Conservation (phyloP, 495 filamentous ascomycete genomes). For the Neurospora tetrasperma region DNA sequence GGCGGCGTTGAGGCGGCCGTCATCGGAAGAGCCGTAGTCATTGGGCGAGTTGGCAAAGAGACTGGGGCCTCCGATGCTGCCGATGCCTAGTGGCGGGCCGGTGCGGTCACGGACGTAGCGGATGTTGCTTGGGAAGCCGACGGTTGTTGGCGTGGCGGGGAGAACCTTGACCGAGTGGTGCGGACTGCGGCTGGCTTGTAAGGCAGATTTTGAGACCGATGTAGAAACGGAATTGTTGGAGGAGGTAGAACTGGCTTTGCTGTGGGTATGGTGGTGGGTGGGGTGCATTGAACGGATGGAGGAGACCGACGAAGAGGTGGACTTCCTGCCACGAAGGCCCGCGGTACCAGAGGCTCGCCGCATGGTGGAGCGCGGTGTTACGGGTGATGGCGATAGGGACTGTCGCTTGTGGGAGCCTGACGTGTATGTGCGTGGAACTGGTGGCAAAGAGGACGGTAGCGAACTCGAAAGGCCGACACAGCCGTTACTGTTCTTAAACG, state of each 20-base stretch:
- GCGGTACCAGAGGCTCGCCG: constrained; percentile 53
- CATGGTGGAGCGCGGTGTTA: constrained; percentile 80
- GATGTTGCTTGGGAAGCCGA: constrained; percentile 76
- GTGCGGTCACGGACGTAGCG: constrained; percentile 60
- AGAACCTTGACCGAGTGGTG: constrained; percentile 89
- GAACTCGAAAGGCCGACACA: constrained; percentile 23
- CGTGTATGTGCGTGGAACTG: constrained; percentile 34
- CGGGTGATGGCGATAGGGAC: constrained; percentile 78
- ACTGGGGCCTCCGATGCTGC: constrained; percentile 15
- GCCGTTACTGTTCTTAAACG: constrained; percentile 6
- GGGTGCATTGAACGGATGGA: constrained; percentile 89
- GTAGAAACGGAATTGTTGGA: constrained; percentile 64
- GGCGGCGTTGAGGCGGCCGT: background rate
- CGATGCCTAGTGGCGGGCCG: constrained; percentile 22
- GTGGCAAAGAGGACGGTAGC: constrained; percentile 27
- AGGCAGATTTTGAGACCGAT: constrained; percentile 54
- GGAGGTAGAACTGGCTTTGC: constrained; percentile 87
- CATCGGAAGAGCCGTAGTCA: background rate
- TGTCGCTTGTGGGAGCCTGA: constrained; percentile 57
- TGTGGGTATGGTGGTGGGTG: constrained; percentile 75
- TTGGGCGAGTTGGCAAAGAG: constrained; percentile 7
- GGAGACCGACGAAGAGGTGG: constrained; percentile 90
- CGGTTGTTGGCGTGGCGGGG: constrained; percentile 75
- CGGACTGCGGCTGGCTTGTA: constrained; percentile 56
- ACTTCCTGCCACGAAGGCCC: constrained; percentile 80